Base-by-base conservation (phyloP, 2,329 filamentous ascomycete genomes). In the Xylariales sp. region DNA sequence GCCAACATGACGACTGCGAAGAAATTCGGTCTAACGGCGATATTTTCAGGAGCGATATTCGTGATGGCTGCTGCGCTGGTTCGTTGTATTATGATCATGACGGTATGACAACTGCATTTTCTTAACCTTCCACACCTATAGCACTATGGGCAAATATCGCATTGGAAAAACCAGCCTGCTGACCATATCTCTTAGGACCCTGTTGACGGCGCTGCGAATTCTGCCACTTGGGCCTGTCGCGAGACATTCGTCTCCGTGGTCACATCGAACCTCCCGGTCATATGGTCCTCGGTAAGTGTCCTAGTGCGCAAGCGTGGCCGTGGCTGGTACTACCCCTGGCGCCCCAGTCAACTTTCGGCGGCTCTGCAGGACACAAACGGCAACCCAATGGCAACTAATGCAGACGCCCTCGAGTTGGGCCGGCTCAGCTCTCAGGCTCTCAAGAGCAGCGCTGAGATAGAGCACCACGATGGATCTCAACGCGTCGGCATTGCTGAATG, bases 161-260 rank as follows among this genome's bases (percentile, higher is more conserved):
- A n/a, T n/a, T n/a, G n/a, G n/a, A n/a, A n/a, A n/a, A n/a, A n/a
- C n/a, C n/a, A n/a, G n/a, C n/a, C n/a, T n/a, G n/a, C n/a, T n/a
- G n/a, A n/a, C n/a, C 16, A 15, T 30, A 7, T 7, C 7, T 11
- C 28, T 10, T 25, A 43, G 41, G 32, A 40, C 27, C 24, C 38
- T 3, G 19, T 21, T 21, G 29, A 33, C 13, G 36, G 40, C 15
- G 35, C 42, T 5, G 28, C 30, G 16, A 20, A 38, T 6, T 39
- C 41, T 8, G 38, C 28, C 7, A 24, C 13, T 6, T 44, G 42
- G 42, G 35, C 39, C 3, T 38, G 31, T 14, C 30, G 42, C 7
- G 40, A 44, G 19, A 39, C 40, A 12, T 44, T 41, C 16, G 23
- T 40, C 8, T 28, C 39, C 14, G 36, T 44, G 17, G 15, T 42